A percentile compares a stretch with the other conserved stretches of the same genome.
Evolutionary conservation across 495 filamentous ascomycete genomes (phyloP).

Genomic region (Aspergillus cristatus): DNA sequence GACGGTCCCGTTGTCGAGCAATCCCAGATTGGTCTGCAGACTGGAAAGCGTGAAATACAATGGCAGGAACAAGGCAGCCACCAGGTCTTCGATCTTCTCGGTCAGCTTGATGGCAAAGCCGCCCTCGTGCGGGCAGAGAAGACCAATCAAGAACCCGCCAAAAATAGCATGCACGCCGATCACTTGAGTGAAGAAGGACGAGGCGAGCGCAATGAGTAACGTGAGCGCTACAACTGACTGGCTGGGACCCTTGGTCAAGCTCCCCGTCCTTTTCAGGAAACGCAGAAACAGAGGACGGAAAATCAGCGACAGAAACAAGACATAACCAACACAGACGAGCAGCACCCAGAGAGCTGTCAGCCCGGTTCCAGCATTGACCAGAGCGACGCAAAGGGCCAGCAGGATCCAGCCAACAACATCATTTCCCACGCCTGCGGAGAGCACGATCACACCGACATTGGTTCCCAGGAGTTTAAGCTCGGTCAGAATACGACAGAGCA

Average conservation of each 20-base stretch:
- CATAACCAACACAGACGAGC: conserved; percentile 64
- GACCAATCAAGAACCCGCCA: conserved; percentile 75
- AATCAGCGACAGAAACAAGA: conserved; percentile 64
- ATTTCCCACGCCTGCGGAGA: conserved; percentile 92
- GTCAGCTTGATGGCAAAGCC: conserved; percentile 92
- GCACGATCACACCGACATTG: conserved; percentile 77
- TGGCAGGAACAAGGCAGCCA: conserved; percentile 80
- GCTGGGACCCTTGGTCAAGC: conserved; percentile 81
- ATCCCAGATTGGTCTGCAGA: conserved; percentile 77
- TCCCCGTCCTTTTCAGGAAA: conserved; percentile 62
- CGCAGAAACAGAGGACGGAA: conserved; percentile 74
- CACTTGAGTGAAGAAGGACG: conserved; percentile 90
- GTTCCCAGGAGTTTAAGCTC: conserved; percentile 84
- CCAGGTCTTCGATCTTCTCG: conserved; percentile 92
- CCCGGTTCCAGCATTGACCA: conserved; percentile 83
- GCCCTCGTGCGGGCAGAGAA: conserved; percentile 90
- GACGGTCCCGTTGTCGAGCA: conserved; percentile 71
- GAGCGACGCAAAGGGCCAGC: conserved; percentile 84
- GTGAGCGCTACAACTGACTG: conserved; percentile 81
- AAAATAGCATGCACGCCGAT: conserved; percentile 92
- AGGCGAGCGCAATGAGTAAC: conserved; percentile 66
- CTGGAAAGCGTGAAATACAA: conserved; percentile 95
- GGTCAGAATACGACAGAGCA: conserved; percentile 87
- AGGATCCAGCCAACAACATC: conserved; percentile 94
- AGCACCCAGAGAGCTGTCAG: conserved; percentile 83